Base-by-base conservation (phyloP, 495 filamentous ascomycete species). In the Penicillium samsonianum region DNA sequence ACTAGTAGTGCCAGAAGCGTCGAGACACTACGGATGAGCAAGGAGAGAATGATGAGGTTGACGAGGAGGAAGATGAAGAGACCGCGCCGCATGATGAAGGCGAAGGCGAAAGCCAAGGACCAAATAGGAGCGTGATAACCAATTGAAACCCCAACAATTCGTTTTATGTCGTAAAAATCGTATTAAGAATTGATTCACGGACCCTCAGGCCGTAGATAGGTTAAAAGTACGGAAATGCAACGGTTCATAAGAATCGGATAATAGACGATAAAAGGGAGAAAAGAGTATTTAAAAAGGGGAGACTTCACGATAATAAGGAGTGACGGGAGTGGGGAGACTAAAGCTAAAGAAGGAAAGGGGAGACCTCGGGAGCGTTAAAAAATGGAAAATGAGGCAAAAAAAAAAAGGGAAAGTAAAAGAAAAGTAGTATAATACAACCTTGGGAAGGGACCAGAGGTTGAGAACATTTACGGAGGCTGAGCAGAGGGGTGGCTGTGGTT, bases 1-100 rank as follows among this genome's bases (percentile, higher is more conserved):
- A 89, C 78, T 5, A 89, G 70, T n/a, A 88, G 70, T 3, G 82
- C 78, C 52, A 88, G 73, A 26, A 88, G 77, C 5, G 85, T 87
- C 57, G 79, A 87, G 64, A 87, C 84, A 58, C 77, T 82, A 63
- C 83, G 83, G 50, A 88, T 64, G 51, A 88, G 69, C 59, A 84
- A 76, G 26, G 78, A 73, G 58, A 89, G 59, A 47, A 88, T 78
- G 35, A 87, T 50, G 50, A 84, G 65, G 63, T 83, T 87, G 68
- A 83, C 77, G 44, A 87, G 48, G 28, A 88, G 63, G 73, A 89
- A 89, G 63, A 87, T 78, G 40, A 84, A 56, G 53, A 85, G 73
- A 57, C 86, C 84, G 65, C 82, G 81, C 50, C 86, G 78, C 86
- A 88, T 88, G 46, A 46, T 82, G 77, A 61, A 59, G 42, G 55